A percentile compares a stretch with the other conserved stretches of the same genome.
Evolutionary conservation across 208 protist species (phyloP).

Genomic region (Lotmaria passim): DNA sequence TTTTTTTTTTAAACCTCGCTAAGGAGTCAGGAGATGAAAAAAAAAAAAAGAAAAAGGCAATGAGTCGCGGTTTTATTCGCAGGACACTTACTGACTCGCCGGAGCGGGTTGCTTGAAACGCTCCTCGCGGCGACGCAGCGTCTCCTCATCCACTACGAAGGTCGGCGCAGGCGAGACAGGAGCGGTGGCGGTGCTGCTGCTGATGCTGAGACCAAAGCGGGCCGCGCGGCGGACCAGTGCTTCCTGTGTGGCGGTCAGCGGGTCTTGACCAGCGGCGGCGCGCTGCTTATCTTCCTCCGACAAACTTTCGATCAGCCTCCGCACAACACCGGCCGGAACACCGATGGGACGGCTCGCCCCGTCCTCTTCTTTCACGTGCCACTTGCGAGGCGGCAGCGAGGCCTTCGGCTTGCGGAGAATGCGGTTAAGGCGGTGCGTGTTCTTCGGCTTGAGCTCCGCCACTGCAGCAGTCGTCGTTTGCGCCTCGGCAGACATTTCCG

Average conservation of each 20-base stretch:
- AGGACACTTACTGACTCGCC: constrained; percentile 8
- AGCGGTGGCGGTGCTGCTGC: constrained; percentile 27
- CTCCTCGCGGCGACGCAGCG: constrained; percentile 59
- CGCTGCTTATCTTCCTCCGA: constrained; percentile 61
- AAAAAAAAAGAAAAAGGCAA: too few species aligned
- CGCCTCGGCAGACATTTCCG: constrained; percentile 22
- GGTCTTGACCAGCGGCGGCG: constrained; percentile 62
- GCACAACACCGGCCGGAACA: constrained; percentile 48
- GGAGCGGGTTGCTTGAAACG: constrained; percentile 55
- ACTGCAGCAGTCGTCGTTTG: constrained; percentile 6
- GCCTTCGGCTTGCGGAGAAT: constrained; percentile 85
- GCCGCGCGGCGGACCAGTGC: constrained; percentile 69
- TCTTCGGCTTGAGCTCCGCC: constrained; percentile 63
- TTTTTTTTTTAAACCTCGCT: too few species aligned
- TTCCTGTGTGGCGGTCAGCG: constrained; percentile 62
- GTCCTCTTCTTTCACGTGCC: constrained; percentile 36
- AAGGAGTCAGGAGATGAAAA: too few species aligned
- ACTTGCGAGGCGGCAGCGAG: constrained; percentile 59
- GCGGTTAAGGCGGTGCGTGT: constrained; percentile 82
- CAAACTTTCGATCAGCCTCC: constrained; percentile 47
- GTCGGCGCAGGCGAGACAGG: constrained; percentile 29
- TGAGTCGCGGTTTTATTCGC: too few species aligned
- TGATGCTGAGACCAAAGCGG: constrained; percentile 64
- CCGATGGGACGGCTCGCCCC: constrained; percentile 24
- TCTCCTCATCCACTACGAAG: constrained; percentile 63